Base-by-base conservation (phyloP, 1,284 basidiomycete genomes). In the Gomphus bonarii region DNA sequence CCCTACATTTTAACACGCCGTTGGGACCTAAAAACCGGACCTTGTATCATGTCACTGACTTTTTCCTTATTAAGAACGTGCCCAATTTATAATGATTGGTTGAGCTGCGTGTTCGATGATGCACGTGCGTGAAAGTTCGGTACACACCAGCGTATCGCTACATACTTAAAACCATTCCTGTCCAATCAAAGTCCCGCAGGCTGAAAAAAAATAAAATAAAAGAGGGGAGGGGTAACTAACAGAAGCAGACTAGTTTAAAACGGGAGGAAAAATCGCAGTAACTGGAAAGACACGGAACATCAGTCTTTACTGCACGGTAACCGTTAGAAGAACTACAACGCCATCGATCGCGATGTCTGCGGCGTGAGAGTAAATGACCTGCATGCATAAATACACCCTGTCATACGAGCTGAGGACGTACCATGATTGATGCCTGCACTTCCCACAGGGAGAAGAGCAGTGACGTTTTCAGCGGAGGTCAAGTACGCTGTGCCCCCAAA, bases 311-410 rank as follows among this genome's bases (percentile, higher is more conserved):
- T 65, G 54, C 38, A 75, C 73, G 14, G 66, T 74, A 18, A 79
- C 74, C 4, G 75, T 78, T 50, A 79, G 65, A n/a, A 79, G 61
- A 1, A 68, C 67, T 31, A 74, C 73, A 14, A 73, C 67, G 43
- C 77, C 77, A 58, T 79, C 77, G 40, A 70, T 69, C 1, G 76
- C 69, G 54, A 79, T 79, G 42, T 65, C 76, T 76, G 18, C 14
- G 46, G 36, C 46, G 30, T 1, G 40, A 33, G 35, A 43, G 30
- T 44, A 25, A 54, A 16, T 42, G 14, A 14, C 3, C 10, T 43
- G 20, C 22, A 44, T 40, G 6, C 36, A 18, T 3, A 40, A n/a
- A 18, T 5, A 9, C 38, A 40, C 8, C 4, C 38, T 40, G 16
- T 6, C 16, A 18, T 9, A 22, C 31, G 35, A 43, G 22, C 43